Conservation (phyloP, 2,329 filamentous ascomycete genomes). For the Paracoccidioides lutzii region DNA sequence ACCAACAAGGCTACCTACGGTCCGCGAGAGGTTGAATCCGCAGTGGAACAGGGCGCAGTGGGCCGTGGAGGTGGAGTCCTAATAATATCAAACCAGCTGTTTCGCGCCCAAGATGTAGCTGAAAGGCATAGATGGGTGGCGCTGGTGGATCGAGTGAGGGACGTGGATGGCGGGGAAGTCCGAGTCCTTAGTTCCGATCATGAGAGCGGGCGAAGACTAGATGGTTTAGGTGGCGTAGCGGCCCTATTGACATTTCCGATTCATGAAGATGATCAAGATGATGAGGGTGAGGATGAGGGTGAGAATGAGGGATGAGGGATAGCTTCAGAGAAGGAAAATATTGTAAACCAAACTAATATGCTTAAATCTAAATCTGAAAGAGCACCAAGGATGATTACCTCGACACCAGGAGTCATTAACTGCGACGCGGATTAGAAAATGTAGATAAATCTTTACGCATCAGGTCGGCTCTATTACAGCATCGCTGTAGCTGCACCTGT, state of each 20-base stretch:
- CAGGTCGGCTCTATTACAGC: neutral
- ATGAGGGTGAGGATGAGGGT: conserved; percentile 18
- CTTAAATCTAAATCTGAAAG: too few relatives aligned
- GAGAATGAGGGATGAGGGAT: neutral
- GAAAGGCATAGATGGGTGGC: conserved; percentile 68
- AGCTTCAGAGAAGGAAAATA: too few relatives aligned
- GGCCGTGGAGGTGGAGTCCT: conserved; percentile 74
- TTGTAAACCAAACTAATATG: too few relatives aligned
- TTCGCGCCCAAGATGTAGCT: conserved; percentile 66
- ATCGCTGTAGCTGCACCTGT: neutral
- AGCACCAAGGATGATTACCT: too few relatives aligned
- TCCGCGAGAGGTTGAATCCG: conserved; percentile 63
- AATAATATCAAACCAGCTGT: conserved; percentile 75
- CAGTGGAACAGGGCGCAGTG: conserved; percentile 76
- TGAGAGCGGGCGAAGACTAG: conserved; percentile 77
- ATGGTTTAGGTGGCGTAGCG: conserved; percentile 74
- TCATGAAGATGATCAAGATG: conserved; percentile 63
- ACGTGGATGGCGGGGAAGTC: conserved; percentile 69
- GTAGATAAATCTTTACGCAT: too few relatives aligned
- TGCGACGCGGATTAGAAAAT: too few relatives aligned
- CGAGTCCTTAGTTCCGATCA: conserved; percentile 85
- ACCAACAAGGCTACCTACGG: conserved; percentile 90
- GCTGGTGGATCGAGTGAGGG: conserved; percentile 77
- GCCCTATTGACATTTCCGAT: conserved; percentile 85
- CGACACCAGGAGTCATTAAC: too few relatives aligned